Evolutionary conservation across 2,329 filamentous ascomycete species (phyloP), one percentile per base, ranked within the genome.

Genomic region (Trichocomaceae sp.): DNA sequence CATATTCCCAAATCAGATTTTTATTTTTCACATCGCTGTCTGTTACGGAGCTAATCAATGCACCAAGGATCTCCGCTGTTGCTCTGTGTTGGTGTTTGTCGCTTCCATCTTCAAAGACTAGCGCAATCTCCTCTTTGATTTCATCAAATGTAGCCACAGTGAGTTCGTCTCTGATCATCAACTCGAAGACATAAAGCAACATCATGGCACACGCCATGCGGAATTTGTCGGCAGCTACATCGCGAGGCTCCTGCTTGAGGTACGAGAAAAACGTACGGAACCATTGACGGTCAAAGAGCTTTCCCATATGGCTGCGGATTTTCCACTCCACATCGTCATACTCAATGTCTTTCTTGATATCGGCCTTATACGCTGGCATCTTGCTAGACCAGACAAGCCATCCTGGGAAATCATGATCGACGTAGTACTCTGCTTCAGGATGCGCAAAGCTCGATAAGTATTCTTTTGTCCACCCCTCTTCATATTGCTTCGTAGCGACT

Each of bases 21-120:
- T 90, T 84, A 60, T 87, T 83, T 52, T 88, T 83, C 4, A 84
- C 76, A 5, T 85, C 84, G 26, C 90, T 84, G 62, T 96, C 91
- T 48, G 85, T 82, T 15, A 90, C 89, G 35, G 88, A 89, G 15
- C 85, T 84, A 23, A 99, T 78, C 63, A 99, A 72, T 4, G 89
- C 91, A 13, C 88, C 90, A 49, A 99, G 76, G 54, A 99, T 96
- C 72, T 99, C 93, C 0, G 93, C 83, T 2, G 93, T 96, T 15
- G 93, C 93, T 51, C 93, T 88, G 69, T 99, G 93, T 69, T 99
- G 92, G 69, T 99, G 93, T 72, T 96, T 96, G 69, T 99, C 93
- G 63, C 85, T 93, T 9, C 95, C 93, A 69, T 99, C 92, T 13
- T 86, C 92, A 65, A 90, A 97, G 0, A 95, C 84, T 1, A 83